phyloP scores from a whole-genome alignment of 306 rosid species.

The Fagus crenata region DNA sequence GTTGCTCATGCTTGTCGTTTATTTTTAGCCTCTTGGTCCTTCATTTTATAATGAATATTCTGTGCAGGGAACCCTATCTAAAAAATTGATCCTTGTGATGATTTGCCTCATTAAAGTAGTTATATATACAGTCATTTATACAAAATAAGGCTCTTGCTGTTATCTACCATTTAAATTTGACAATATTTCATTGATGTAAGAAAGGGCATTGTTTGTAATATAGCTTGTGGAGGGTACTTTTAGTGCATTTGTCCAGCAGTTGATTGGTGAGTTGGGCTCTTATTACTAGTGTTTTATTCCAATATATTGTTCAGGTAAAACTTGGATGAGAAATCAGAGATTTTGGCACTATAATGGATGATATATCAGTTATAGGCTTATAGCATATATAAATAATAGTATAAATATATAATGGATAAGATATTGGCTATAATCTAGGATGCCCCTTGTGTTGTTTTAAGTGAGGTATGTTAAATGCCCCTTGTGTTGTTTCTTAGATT shows the following conservation, averaged over 20 bases:
- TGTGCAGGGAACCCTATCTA: slow-evolving; percentile 11
- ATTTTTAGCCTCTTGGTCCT: slow-evolving; percentile 8
- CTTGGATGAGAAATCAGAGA: neutral
- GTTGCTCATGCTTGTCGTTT: slow-evolving; percentile 8
- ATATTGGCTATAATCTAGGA: too few species aligned
- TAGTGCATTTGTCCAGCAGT: neutral
- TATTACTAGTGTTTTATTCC: neutral
- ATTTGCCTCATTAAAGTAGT: neutral
- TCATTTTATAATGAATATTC: slow-evolving; percentile 17
- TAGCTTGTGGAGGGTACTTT: neutral
- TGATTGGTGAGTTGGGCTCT: neutral
- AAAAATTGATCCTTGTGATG: neutral
- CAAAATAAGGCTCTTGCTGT: neutral
- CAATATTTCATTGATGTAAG: neutral
- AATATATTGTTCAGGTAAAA: neutral
- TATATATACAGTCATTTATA: too few species aligned
- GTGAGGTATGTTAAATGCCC: too few species aligned
- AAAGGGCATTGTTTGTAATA: neutral
- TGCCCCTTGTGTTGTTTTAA: too few species aligned
- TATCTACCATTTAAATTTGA: neutral
- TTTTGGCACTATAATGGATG: neutral
- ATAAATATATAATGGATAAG: too few species aligned
- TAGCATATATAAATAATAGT: too few species aligned
- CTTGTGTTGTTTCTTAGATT: too few species aligned
- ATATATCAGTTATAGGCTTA: neutral